phyloP scores from a whole-genome alignment of 352 stramenopile genomes.

The Lagenidium sp. region DNA sequence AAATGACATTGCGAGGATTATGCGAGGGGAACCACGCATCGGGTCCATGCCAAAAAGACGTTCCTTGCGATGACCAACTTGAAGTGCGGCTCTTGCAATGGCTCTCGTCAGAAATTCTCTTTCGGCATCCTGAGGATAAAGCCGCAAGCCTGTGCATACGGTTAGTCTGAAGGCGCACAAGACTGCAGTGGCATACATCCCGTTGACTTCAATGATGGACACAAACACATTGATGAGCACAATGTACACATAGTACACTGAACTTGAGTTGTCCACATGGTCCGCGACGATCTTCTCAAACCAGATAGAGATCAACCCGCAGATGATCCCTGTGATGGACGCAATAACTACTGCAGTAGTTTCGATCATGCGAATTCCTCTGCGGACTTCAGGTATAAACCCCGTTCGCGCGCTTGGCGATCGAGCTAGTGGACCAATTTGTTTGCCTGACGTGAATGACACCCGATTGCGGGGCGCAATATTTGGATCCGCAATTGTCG shows the following conservation, averaged over 20 bases:
- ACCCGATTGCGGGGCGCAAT: not conserved
- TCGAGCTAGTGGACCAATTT: not conserved
- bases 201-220: constrained; percentile 35
- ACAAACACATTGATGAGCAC: constrained; percentile 34
- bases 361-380: constrained; percentile 23
- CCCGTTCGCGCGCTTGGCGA: constrained; percentile 5
- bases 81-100: constrained; percentile 34
- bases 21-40: constrained; percentile 29
- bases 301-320: constrained; percentile 26
- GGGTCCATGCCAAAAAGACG: constrained; percentile 39
- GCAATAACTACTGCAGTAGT: constrained; percentile 14
- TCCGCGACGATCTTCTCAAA: constrained; percentile 18
- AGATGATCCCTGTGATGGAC: constrained; percentile 18
- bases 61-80: constrained; percentile 33
- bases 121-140: constrained; percentile 38
- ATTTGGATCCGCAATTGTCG: constrained; percentile 1
- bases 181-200: constrained; percentile 29
- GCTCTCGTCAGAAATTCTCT: constrained; percentile 36
- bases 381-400: constrained; percentile 17
- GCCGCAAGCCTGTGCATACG: constrained; percentile 24
- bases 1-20: constrained; percentile 26
- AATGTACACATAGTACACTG: constrained; percentile 19
- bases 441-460: not conserved
- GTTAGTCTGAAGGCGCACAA: constrained; percentile 32
- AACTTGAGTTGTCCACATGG: constrained; percentile 3